A percentile compares a stretch with the other conserved stretches of the same genome.
Evolutionary conservation across 768 basidiomycete species (phyloP).

Genomic region (Kwoniella sp.): DNA sequence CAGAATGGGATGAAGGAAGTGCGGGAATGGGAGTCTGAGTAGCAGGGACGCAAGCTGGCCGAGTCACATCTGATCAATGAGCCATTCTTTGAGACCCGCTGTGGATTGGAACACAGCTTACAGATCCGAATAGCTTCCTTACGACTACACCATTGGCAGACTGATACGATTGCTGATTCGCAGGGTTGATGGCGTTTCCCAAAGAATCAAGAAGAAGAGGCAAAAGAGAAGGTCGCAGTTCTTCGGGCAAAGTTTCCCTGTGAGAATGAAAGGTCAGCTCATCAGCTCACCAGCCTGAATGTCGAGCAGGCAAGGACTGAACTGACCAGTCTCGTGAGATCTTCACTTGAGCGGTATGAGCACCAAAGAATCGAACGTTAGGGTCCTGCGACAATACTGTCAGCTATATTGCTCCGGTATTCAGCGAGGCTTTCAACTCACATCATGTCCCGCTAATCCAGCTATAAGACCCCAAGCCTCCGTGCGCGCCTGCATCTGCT

Average conservation of each 20-base stretch:
- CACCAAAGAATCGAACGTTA: constrained; percentile 92
- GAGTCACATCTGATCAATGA: constrained; percentile 55
- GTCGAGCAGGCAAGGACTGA: too few relatives aligned
- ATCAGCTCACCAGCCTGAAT: too few relatives aligned
- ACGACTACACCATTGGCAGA: constrained; percentile 71
- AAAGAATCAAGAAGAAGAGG: constrained; percentile 72
- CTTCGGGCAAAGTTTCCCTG: constrained; percentile 75
- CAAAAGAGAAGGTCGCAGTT: constrained; percentile 64
- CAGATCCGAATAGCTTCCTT: constrained; percentile 83
- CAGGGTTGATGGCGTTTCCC: constrained; percentile 60
- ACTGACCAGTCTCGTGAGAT: constrained; percentile 83
- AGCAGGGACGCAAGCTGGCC: constrained; percentile 72
- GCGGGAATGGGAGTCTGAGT: constrained; percentile 65
- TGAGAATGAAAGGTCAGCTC: neutral
- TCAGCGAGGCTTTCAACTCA: constrained; percentile 20
- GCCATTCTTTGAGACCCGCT: too few relatives aligned
- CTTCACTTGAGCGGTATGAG: constrained; percentile 91
- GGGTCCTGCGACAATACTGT: constrained; percentile 59
- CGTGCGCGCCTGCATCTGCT: constrained; percentile 39
- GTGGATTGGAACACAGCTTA: constrained; percentile 57
- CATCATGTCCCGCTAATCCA: constrained; percentile 46
- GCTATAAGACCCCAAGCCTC: constrained; percentile 54
- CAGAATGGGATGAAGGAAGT: constrained; percentile 72
- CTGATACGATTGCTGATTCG: constrained; percentile 57
- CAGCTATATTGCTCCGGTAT: neutral